These are phyloP conservation scores for Volvox africanus DNA, from an alignment of 139 green algal genomes.

Conservation along the genomic window DNA sequence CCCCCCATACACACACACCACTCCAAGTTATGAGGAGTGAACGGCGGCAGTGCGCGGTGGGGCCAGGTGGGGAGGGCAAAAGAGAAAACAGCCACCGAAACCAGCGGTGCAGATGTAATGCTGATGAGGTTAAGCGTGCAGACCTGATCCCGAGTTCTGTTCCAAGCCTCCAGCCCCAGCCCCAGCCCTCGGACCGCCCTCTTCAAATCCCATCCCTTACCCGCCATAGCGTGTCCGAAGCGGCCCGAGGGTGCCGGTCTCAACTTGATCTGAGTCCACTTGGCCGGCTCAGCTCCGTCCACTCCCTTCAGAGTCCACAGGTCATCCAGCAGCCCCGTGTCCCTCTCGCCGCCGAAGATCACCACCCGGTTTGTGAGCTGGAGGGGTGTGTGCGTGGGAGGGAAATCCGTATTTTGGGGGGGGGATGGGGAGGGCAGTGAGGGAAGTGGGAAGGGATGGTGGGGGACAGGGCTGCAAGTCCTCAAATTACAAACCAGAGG, in stretches of 20 bases:
- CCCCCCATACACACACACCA: too few relatives aligned
- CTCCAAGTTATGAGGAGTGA: too few relatives aligned
- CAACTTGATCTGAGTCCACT: slow-evolving; percentile 75
- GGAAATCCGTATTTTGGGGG: neutral
- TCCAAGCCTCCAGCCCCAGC: neutral
- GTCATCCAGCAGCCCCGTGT: slow-evolving; percentile 71
- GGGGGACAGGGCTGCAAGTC: neutral
- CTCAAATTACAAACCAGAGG: too few relatives aligned
- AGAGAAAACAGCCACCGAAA: neutral
- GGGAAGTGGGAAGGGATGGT: neutral
- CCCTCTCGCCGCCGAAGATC: slow-evolving; percentile 82
- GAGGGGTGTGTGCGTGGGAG: too few relatives aligned
- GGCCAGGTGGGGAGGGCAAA: neutral
- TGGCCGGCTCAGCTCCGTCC: slow-evolving; percentile 31
- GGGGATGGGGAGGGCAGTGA: neutral
- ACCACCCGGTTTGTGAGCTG: slow-evolving; percentile 61
- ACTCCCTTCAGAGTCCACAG: slow-evolving; percentile 71
- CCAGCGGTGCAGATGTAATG: neutral
- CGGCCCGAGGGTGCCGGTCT: slow-evolving; percentile 57
- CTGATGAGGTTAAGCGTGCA: neutral
- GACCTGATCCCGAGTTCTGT: neutral
- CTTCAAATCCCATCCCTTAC: slow-evolving; percentile 7
- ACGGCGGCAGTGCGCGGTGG: neutral
- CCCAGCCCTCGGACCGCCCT: neutral
- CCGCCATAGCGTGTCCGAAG: slow-evolving; percentile 70